These are phyloP conservation scores for Lipomyces starkeyi DNA, from an alignment of 805 yeast genomes.

Conservation along the genomic window DNA sequence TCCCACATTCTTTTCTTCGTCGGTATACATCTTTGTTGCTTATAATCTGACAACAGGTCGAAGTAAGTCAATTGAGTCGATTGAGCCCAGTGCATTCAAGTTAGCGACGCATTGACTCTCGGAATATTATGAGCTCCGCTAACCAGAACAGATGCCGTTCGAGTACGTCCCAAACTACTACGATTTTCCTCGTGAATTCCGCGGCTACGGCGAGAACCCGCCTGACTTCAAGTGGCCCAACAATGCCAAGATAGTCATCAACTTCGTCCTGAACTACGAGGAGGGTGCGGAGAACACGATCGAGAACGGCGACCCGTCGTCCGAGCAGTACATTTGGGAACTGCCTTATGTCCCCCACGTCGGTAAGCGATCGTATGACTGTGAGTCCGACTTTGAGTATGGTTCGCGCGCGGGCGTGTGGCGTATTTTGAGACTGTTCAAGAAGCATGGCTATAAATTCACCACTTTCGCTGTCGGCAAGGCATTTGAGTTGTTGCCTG, in stretches of 20 bases:
- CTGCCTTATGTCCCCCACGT: constrained; percentile 37
- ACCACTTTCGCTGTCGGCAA: constrained; percentile 51
- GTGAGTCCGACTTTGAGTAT: constrained; percentile 48
- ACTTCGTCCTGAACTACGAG: constrained; percentile 48
- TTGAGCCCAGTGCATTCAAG: neutral
- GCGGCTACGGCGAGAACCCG: constrained; percentile 46
- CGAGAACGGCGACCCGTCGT: constrained; percentile 45
- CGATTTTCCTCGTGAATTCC: constrained; percentile 42
- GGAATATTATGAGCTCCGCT: neutral
- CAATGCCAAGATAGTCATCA: constrained; percentile 45
- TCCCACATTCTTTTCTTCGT: neutral
- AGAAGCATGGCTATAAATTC: constrained; percentile 45
- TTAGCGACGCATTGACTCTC: neutral
- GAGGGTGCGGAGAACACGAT: constrained; percentile 48
- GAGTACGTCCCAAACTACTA: constrained; percentile 35
- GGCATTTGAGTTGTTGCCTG: constrained; percentile 48
- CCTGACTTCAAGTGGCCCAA: constrained; percentile 48
- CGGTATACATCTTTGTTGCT: neutral
- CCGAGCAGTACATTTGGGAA: constrained; percentile 43
- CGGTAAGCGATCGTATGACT: constrained; percentile 42
- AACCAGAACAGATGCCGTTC: constrained; percentile 7
- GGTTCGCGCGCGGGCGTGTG: constrained; percentile 48
- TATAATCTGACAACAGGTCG: neutral
- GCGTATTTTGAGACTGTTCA: constrained; percentile 47
- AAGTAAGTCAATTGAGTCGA: neutral